Base-by-base conservation (phyloP, 768 basidiomycete species). In the Amanita rubescens region DNA sequence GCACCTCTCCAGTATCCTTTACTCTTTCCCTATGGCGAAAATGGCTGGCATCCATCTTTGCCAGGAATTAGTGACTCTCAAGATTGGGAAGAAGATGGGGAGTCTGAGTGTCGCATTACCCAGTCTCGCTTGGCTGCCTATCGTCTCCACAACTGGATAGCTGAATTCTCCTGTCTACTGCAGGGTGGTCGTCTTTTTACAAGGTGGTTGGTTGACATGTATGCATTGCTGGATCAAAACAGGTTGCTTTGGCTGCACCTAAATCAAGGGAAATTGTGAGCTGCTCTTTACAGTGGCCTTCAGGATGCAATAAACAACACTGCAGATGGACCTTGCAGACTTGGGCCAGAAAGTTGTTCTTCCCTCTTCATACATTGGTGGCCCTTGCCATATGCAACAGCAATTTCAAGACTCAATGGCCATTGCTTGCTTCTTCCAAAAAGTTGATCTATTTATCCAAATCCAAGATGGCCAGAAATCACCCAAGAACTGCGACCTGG, bases 391-490 rank as follows among this genome's bases (percentile, higher is more conserved):
- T 33, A 77, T 78, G 73, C 59, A 69, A 0, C 69, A 73, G 42
- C 57, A 59, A 0, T 69, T 66, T 25, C 71, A 77, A 37, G 75
- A 78, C 52, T 60, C 72, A 0, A 53, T 78, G 56, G 73, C 76
- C 0, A 66, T 79, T 4, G 64, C 58, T 34, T 53, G 64, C 0
- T 57, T 62, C 38, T 72, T 58, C 51, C 56, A 50, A n/a, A 68
- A 67, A 3, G 61, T 65, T 10, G 72, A 76, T 48, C 54, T 78
- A 3, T 77, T 80, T 30, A 49, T 79, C 0, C 67, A 3, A 75
- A 79, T 64, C 70, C 71, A 7, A 53, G 58, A 3, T 79, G 77
- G 75, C 59, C 58, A 10, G 74, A 78, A 49, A 69, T 78, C 10
- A 35, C 41, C 0, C 37, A 58, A 0, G 71, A 69, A 46, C 65